Base-by-base conservation (phyloP, 1,284 basidiomycete genomes). In the Trametes sp. region DNA sequence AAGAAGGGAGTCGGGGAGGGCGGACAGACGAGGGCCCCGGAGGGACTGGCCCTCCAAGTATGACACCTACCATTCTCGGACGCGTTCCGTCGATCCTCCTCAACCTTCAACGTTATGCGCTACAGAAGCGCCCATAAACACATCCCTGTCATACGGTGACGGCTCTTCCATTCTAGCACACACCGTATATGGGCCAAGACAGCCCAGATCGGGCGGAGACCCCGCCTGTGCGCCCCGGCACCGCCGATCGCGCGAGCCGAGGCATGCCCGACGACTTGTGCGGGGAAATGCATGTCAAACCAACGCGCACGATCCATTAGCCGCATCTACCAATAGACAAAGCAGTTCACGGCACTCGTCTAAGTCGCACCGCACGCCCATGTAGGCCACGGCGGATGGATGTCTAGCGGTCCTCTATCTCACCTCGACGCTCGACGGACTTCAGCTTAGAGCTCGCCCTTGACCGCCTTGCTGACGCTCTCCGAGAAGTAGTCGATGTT, bases 401-500 rank as follows among this genome's bases (percentile, higher is more conserved):
- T 51, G 42, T 63, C 57, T 57, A 64, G 35, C 38, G 57, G 36
- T 38, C 46, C 36, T 54, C 56, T 64, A 60, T 62, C 62, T 54
- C 57, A 51, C 52, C 56, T 29, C 28, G 42, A 19, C n/a, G 11
- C n/a, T 29, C 48, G 14, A 42, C 49, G 21, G 21, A n/a, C n/a
- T n/a, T n/a, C n/a, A n/a, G 11, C 35, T 69, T 63, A 95, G 69
- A 95, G 82, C 63, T 83, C 83, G 69, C 92, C 92, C 82, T 88
- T 92, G 71, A 96, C 93, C 64, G 89, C 93, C 73, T 88, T 88
- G 76, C 91, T 85, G 59, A 96, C 91, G 72, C 88, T 88, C 78
- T 94, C 86, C 33, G 94, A 93, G 78, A 96, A 96, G 84, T 96
- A 94, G 72, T 92, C 89, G 71, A 98, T 89, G 83, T 99, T 99